Base-by-base conservation (phyloP, 352 stramenopile species). In the Thraustotheca clavata region DNA sequence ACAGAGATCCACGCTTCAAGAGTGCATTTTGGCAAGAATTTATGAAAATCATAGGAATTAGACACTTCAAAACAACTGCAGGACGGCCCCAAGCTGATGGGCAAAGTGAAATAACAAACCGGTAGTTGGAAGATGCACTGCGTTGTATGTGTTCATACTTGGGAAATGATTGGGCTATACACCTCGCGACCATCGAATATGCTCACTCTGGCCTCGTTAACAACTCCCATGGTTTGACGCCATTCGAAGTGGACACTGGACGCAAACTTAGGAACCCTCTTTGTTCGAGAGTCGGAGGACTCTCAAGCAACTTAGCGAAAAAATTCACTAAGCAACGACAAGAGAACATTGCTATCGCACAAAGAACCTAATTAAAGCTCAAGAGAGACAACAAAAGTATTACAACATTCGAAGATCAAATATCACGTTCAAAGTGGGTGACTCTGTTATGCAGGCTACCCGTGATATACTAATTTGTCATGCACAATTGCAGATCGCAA, bases 161-260 rank as follows among this genome's bases (percentile, higher is more conserved):
- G 26, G 63, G 62, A 1, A 24, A 66, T 6, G 68, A 75, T 22
- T 75, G 70, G 70, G 29, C 24, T 0, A 18, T 3, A 1, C 62
- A 57, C 12, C 61, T 73, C 5, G 59, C 59, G 34, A 69, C 63
- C 6, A 61, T 71, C 26, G 70, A 72, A 40, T 75, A 59, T 26
- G 59, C 70, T 14, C 67, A 73, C 62, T 50, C 61, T 4, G 67
- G 62, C 11, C 20, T 73, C 4, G 54, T 61, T 8, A 57, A 48
- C 18, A 27, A 31, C 9, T 66, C 67, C 4, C 69, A 49, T 1
- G 50, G 50, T 3, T 12, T 73, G 11, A 54, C 70, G 34, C 57
- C 67, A 0, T 75, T 75, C 39, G 62, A 75, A 32, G 16, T 75
- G 26, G 70, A 75, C 59, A 71, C 57, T 60, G 57, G 57, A 33